phyloP scores from a whole-genome alignment of 2,329 filamentous ascomycete species.

The Colletotrichum sp. region DNA sequence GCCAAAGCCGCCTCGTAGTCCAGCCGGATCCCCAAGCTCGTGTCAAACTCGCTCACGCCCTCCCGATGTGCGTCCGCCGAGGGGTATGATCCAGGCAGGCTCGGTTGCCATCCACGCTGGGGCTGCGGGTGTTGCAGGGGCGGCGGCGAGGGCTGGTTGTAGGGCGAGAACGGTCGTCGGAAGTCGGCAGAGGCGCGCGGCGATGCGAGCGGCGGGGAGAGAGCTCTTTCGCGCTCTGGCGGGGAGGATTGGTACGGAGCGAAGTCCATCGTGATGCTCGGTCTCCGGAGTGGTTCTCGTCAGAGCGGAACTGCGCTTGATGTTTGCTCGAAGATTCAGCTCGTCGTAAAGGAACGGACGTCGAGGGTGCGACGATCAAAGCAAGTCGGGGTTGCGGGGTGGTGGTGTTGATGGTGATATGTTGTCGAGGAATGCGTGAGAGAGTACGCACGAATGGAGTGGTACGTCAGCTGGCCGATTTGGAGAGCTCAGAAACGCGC shows the following conservation, averaged over 20 bases:
- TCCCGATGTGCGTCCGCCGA: slow-evolving; percentile 46
- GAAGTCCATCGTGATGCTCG: slow-evolving; percentile 74
- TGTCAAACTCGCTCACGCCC: slow-evolving; percentile 85
- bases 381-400: background rate
- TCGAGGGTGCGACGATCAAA: background rate
- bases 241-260: slow-evolving; percentile 95
- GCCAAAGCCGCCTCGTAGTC: slow-evolving; percentile 92
- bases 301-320: background rate
- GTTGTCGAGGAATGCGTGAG: background rate
- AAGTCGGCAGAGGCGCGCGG: slow-evolving; percentile 62
- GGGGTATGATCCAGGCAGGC: slow-evolving; percentile 42
- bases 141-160: slow-evolving; percentile 44
- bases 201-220: slow-evolving; percentile 71
- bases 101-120: slow-evolving; percentile 55
- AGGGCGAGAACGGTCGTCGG: slow-evolving; percentile 58
- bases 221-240: slow-evolving; percentile 81
- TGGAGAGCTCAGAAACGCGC: slow-evolving; percentile 15
- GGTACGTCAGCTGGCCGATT: slow-evolving; percentile 8
- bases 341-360: background rate
- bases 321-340: background rate
- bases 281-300: background rate
- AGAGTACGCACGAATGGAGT: background rate
- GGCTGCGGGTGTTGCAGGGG: slow-evolving; percentile 60
- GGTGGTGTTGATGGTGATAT: background rate
- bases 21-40: slow-evolving; percentile 82